Evolutionary conservation across 1,284 basidiomycete genomes (phyloP).

Genomic region (Agroathelia rolfsii): DNA sequence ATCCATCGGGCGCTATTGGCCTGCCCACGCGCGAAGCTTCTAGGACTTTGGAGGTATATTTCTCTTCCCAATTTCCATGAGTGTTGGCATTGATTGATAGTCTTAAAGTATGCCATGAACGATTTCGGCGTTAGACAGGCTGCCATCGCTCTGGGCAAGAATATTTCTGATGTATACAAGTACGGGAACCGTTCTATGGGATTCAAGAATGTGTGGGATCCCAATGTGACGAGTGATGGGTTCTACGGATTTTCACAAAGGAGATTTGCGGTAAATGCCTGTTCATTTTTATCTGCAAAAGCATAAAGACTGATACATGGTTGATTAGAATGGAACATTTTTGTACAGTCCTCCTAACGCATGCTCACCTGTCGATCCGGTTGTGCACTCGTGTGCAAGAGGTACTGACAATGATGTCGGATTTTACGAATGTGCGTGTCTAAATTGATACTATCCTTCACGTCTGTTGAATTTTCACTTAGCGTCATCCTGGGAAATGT

Average conservation of each 20-base stretch:
- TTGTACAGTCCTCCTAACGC: conserved; percentile 35
- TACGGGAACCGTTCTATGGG: conserved; percentile 47
- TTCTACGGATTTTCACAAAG: conserved; percentile 39
- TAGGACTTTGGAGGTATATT: conserved; percentile 30
- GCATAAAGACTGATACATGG: too few relatives aligned
- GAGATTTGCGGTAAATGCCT: conserved; percentile 30
- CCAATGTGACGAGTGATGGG: conserved; percentile 40
- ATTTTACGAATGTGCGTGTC: conserved; percentile 37
- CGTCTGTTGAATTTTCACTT: too few relatives aligned
- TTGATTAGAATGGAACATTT: conserved; percentile 39
- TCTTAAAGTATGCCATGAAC: conserved; percentile 41
- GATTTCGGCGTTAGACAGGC: conserved; percentile 52
- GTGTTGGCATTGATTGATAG: not conserved
- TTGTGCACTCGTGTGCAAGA: conserved; percentile 34
- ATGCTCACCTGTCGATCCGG: conserved; percentile 41
- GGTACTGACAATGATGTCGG: conserved; percentile 39
- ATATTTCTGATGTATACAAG: conserved; percentile 29
- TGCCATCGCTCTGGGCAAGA: conserved; percentile 37
- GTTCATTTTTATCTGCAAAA: too few relatives aligned
- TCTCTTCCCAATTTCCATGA: not conserved
- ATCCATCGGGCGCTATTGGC: conserved; percentile 35
- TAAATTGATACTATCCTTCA: conserved; percentile 1
- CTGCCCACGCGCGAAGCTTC: conserved; percentile 39
- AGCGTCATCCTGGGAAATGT: conserved; percentile 45
- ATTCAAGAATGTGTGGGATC: conserved; percentile 47